A percentile compares a stretch with the other conserved stretches of the same genome.
Evolutionary conservation across 352 stramenopile species (phyloP).

Genomic region (Hyaloperonospora brassicae): DNA sequence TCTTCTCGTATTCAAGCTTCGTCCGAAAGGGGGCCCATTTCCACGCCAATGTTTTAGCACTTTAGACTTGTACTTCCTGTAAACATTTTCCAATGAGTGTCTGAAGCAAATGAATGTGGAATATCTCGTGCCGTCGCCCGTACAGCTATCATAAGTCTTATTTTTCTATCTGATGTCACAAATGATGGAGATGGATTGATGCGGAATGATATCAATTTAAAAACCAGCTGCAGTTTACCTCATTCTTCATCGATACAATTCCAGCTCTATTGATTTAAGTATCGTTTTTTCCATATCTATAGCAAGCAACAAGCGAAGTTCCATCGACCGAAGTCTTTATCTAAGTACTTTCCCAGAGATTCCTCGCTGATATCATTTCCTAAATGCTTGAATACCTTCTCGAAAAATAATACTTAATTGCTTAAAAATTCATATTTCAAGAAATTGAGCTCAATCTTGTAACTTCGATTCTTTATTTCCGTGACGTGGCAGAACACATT

Average conservation of each 20-base stretch:
- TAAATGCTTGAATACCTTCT: background rate
- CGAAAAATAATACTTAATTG: too few relatives aligned
- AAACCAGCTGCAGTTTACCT: too few relatives aligned
- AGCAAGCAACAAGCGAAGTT: too few relatives aligned
- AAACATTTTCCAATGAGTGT: background rate
- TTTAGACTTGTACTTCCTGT: conserved; percentile 1
- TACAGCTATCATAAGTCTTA: background rate
- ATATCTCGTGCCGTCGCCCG: background rate
- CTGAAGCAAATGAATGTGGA: background rate
- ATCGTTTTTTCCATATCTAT: background rate
- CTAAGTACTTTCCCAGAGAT: too few relatives aligned
- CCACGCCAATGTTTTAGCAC: background rate
- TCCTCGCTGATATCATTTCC: background rate
- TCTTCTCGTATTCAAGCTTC: background rate
- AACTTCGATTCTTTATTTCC: background rate
- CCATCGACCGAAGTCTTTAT: too few relatives aligned
- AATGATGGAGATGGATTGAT: too few relatives aligned
- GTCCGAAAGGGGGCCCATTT: background rate
- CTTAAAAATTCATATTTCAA: too few relatives aligned
- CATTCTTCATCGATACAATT: background rate
- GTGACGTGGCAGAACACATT: background rate
- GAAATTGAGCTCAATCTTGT: too few relatives aligned
- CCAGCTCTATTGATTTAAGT: background rate
- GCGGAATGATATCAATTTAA: too few relatives aligned
- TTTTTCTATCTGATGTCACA: too few relatives aligned